Base-by-base conservation (phyloP, 164 flowering plant genomes). In the Vitis amurensis region DNA sequence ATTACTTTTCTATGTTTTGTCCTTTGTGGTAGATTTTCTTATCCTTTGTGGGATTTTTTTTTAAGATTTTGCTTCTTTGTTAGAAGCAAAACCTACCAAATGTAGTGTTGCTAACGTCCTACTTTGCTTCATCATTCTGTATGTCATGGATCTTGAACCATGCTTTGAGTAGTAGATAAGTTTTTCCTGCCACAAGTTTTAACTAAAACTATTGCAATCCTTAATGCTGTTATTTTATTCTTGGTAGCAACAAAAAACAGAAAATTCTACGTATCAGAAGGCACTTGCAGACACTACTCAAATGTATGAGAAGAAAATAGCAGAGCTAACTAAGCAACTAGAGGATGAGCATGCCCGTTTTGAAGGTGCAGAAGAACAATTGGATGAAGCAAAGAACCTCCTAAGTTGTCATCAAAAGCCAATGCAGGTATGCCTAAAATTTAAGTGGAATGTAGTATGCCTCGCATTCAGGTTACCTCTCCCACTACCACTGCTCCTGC, bases 221-320 rank as follows among this genome's bases (percentile, higher is more conserved):
- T 14, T 67, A 31, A 67, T 55, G 49, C 4, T 12, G 10, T 17
- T 67, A 1, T 30, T 73, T 73, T 76, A 11, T 48, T 68, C 65
- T 31, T 74, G 8, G 57, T 64, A 87, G 85, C 78, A 80, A 74
- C 66, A 62, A 65, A 74, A 82, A 66, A 73, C 44, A 37, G 85
- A 83, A 51, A 73, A 68, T 44, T 72, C 82, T 48, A 61, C 63
- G 50, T 82, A 86, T 74, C 91, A 85, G 68, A 83, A 76, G 73
- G 83, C 77, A 77, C 89, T 91, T 74, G 82, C 83, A 15, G 97
- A 91, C 48, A 83, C 89, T 62, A 84, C 84, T 68, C 81, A 85
- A 70, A 81, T 79, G 80, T 88, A 89, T 78, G 94, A 91, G 82
- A 78, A 80, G 72, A 87, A 86, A 81, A 76, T 89, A 65, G 66